A percentile compares a stretch with the other conserved stretches of the same genome.
Conservation (phyloP, 306 rosid genomes). For the Mimosa pudica region DNA sequence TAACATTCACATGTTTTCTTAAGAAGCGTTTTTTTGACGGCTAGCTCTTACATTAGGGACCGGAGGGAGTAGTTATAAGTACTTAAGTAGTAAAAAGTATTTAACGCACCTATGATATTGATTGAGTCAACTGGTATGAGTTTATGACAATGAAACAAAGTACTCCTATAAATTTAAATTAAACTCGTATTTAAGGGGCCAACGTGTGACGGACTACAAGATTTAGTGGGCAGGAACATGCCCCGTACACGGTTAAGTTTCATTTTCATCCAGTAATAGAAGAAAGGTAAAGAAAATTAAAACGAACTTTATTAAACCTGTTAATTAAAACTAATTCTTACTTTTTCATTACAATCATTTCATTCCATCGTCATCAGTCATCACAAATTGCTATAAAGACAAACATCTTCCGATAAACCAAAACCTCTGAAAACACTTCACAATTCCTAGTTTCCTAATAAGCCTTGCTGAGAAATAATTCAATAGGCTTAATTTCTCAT, state of each 20-base stretch:
- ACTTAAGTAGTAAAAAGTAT: too few relatives aligned
- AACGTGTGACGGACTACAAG: too few relatives aligned
- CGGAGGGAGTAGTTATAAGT: too few relatives aligned
- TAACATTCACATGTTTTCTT: too few relatives aligned
- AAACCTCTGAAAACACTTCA: neutral
- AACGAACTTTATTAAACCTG: neutral
- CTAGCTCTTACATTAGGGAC: too few relatives aligned
- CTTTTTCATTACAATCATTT: neutral
- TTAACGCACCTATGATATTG: too few relatives aligned
- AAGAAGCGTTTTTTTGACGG: too few relatives aligned
- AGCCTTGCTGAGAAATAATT: too few relatives aligned
- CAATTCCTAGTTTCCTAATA: neutral
- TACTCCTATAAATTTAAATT: too few relatives aligned
- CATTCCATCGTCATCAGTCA: neutral
- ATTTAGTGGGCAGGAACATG: neutral
- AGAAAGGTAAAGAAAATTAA: neutral
- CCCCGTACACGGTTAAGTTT: neutral
- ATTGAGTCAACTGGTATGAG: too few relatives aligned
- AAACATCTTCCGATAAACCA: neutral
- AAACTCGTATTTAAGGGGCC: too few relatives aligned
- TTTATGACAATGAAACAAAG: too few relatives aligned
- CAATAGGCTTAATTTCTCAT: neutral
- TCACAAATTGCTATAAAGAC: neutral
- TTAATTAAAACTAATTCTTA: neutral
- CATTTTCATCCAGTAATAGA: neutral